Evolutionary conservation across 257 asterid genomes (phyloP).

Genomic region (Scutellaria galericulata): DNA sequence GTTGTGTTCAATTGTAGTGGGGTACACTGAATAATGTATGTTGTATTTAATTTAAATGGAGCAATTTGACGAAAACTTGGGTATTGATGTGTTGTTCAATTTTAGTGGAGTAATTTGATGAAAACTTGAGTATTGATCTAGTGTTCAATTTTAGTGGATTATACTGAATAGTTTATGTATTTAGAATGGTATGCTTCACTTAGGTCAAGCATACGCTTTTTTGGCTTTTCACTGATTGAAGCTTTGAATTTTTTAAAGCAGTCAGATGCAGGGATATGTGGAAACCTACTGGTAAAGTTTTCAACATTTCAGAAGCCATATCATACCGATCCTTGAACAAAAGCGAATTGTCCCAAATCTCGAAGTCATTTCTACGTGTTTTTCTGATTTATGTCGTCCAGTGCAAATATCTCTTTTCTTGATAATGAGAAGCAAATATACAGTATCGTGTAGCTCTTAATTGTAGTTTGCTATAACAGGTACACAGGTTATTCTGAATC

Average conservation of each 20-base stretch:
- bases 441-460: slow-evolving; percentile 15
- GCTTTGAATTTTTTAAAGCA: not conserved
- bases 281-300: not conserved
- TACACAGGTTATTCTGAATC: slow-evolving; percentile 17
- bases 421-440: not conserved
- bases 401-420: slow-evolving; percentile 9
- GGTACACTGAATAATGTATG: no score
- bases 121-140: no score
- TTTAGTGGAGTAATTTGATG: no score
- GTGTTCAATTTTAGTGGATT: no score
- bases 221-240: not conserved
- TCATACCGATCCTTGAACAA: slow-evolving; percentile 12
- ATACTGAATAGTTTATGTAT: no score
- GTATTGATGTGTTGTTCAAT: no score
- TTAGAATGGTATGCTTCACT: no score
- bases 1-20: no score
- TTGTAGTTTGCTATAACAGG: slow-evolving; percentile 28
- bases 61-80: no score
- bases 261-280: not conserved
- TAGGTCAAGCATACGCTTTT: no score
- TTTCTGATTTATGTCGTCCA: not conserved
- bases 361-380: not conserved
- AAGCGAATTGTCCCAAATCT: slow-evolving; percentile 18
- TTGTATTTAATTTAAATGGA: no score
- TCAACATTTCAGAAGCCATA: slow-evolving; percentile 18